These are phyloP conservation scores for Aureobasidium sp. DNA, from an alignment of 2,329 filamentous ascomycete genomes.

Conservation along the genomic window DNA sequence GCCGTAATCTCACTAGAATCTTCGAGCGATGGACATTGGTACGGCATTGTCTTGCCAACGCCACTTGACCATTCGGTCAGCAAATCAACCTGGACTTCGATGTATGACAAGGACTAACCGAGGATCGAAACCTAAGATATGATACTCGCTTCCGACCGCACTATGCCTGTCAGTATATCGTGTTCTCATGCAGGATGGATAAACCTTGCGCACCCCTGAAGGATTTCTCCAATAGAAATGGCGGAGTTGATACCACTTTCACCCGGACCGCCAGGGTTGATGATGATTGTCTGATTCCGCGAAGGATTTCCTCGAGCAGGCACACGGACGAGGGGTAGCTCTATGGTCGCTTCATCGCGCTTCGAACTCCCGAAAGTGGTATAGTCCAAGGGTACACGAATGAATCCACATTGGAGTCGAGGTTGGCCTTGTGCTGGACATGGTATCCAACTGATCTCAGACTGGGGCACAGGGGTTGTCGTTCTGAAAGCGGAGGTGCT, in stretches of 20 bases:
- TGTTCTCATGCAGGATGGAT: conserved; percentile 13
- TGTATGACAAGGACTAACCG: conserved; percentile 17
- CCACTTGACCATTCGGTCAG: background rate
- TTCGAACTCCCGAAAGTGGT: background rate
- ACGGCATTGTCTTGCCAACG: background rate
- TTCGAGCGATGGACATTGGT: background rate
- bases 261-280: conserved; percentile 40
- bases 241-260: conserved; percentile 32
- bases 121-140: conserved; percentile 35
- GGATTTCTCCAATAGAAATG: too few species aligned
- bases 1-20: background rate
- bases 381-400: background rate
- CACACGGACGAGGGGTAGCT: conserved; percentile 37
- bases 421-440: too few species aligned
- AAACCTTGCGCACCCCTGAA: conserved; percentile 25
- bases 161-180: conserved; percentile 20
- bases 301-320: conserved; percentile 31
- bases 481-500: too few species aligned
- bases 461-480: too few species aligned
- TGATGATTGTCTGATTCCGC: conserved; percentile 38
- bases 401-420: too few species aligned
- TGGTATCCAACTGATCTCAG: too few species aligned
- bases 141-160: conserved; percentile 27
- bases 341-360: conserved; percentile 20
- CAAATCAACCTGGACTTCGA: background rate